Evolutionary conservation across 2,329 filamentous ascomycete species (phyloP).

Genomic region (Fusarium xyrophilum): DNA sequence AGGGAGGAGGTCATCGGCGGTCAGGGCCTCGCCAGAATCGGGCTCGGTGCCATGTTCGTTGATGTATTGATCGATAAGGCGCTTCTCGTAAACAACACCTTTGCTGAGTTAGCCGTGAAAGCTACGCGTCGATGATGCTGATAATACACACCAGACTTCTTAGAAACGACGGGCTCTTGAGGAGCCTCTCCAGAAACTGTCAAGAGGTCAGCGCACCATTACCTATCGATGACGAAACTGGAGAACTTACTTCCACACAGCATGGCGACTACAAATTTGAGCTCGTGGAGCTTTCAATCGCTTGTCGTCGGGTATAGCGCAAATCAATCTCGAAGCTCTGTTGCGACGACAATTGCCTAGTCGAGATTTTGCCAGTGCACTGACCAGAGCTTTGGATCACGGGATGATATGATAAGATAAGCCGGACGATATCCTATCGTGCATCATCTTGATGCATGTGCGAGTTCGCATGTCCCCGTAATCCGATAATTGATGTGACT

Average conservation of each 20-base stretch:
- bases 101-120: slow-evolving; percentile 28
- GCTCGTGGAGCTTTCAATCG: slow-evolving; percentile 44
- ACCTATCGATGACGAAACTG: not conserved
- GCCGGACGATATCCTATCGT: slow-evolving; percentile 28
- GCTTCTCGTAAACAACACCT: slow-evolving; percentile 94
- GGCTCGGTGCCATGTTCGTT: slow-evolving; percentile 93
- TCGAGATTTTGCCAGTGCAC: slow-evolving; percentile 46
- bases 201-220: slow-evolving; percentile 24
- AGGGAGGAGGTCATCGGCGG: slow-evolving; percentile 83
- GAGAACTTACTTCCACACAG: slow-evolving; percentile 55
- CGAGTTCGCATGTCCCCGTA: slow-evolving; percentile 37
- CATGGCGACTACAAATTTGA: slow-evolving; percentile 49
- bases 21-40: slow-evolving; percentile 83
- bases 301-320: slow-evolving; percentile 37
- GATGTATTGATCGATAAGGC: slow-evolving; percentile 93
- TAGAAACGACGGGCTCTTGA: slow-evolving; percentile 91
- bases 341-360: slow-evolving; percentile 39
- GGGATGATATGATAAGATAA: slow-evolving; percentile 45
- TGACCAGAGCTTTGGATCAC: slow-evolving; percentile 42
- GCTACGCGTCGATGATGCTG: slow-evolving; percentile 17
- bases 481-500: slow-evolving; percentile 21
- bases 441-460: slow-evolving; percentile 12
- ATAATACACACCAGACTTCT: slow-evolving; percentile 79
- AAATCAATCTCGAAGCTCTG: slow-evolving; percentile 36
- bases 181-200: slow-evolving; percentile 95